These are phyloP conservation scores for Saposhnikovia divaricata DNA, from an alignment of 129 eudicot genomes.

Conservation along the genomic window DNA sequence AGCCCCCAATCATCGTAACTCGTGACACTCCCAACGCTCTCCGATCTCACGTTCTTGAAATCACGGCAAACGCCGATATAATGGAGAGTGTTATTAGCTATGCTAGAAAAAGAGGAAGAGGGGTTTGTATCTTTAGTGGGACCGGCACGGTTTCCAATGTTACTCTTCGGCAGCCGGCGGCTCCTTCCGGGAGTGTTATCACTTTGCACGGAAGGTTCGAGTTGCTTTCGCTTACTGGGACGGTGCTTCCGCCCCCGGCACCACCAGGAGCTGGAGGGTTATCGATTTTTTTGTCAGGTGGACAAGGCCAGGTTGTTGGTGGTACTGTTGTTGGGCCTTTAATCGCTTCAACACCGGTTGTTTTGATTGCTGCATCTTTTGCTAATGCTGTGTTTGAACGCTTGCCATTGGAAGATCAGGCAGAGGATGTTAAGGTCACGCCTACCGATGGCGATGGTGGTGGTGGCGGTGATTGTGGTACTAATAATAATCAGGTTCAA, in stretches of 20 bases:
- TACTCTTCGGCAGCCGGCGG: constrained; percentile 49
- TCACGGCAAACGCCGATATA: constrained; percentile 44
- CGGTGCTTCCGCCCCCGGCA: constrained; percentile 78
- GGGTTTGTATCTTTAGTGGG: constrained; percentile 58
- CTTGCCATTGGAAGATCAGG: constrained; percentile 33
- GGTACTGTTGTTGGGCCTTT: constrained; percentile 54
- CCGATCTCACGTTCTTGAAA: constrained; percentile 57
- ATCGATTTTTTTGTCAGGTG: constrained; percentile 48
- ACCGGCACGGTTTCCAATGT: constrained; percentile 47
- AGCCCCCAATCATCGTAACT: constrained; percentile 55
- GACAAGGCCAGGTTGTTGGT: constrained; percentile 65
- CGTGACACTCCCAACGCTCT: constrained; percentile 53
- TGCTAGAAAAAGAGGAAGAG: constrained; percentile 63
- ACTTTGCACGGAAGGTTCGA: constrained; percentile 56
- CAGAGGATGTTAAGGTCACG: constrained; percentile 23
- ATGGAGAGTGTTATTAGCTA: constrained; percentile 33
- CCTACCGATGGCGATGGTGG: background rate
- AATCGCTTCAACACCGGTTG: constrained; percentile 42
- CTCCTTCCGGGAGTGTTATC: constrained; percentile 34
- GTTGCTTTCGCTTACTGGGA: constrained; percentile 45
- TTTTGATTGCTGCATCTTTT: constrained; percentile 65
- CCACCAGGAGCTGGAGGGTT: constrained; percentile 51
- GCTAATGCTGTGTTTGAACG: constrained; percentile 73
- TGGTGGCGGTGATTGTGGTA: background rate
- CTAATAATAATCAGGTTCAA: constrained; percentile 21